These are phyloP conservation scores for Trichosporon faecale DNA, from an alignment of 1,284 basidiomycete species.

Conservation along the genomic window DNA sequence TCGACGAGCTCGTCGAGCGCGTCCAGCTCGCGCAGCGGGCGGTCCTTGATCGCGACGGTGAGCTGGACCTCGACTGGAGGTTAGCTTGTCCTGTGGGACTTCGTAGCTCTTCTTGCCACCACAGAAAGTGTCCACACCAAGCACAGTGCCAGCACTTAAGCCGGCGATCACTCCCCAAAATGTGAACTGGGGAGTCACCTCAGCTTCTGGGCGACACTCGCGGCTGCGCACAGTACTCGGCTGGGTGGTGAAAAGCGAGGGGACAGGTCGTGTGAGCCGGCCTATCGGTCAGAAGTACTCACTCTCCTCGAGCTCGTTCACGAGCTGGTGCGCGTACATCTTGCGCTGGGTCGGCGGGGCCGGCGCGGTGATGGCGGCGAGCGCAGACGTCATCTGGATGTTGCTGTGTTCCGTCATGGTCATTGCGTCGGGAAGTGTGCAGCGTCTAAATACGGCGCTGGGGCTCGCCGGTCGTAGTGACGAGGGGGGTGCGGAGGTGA, in stretches of 20 bases:
- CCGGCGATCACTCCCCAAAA: too few relatives aligned
- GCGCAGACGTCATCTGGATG: background rate
- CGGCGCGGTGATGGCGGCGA: background rate
- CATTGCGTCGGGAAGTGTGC: background rate
- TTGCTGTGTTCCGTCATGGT: background rate
- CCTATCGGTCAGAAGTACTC: background rate
- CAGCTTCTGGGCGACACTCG: too few relatives aligned
- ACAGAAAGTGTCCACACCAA: too few relatives aligned
- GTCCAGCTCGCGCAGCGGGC: background rate
- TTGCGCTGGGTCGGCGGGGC: background rate
- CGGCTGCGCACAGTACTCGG: too few relatives aligned
- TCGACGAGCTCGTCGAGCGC: slow-evolving; percentile 7
- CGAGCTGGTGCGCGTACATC: slow-evolving; percentile 6
- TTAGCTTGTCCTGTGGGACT: background rate
- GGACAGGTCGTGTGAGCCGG: too few relatives aligned
- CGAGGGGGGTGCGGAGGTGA: background rate
- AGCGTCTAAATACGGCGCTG: background rate
- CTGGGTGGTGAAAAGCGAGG: too few relatives aligned
- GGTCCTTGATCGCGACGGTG: background rate
- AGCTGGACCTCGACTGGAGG: background rate
- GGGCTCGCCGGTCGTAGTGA: too few relatives aligned
- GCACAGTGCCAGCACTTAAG: too few relatives aligned
- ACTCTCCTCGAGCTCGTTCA: slow-evolving; percentile 3
- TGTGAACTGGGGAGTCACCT: too few relatives aligned
- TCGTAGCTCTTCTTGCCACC: too few relatives aligned